Evolutionary conservation across 202 grass and related monocot genomes (phyloP).

Genomic region (Tripidium arundinaceum): DNA sequence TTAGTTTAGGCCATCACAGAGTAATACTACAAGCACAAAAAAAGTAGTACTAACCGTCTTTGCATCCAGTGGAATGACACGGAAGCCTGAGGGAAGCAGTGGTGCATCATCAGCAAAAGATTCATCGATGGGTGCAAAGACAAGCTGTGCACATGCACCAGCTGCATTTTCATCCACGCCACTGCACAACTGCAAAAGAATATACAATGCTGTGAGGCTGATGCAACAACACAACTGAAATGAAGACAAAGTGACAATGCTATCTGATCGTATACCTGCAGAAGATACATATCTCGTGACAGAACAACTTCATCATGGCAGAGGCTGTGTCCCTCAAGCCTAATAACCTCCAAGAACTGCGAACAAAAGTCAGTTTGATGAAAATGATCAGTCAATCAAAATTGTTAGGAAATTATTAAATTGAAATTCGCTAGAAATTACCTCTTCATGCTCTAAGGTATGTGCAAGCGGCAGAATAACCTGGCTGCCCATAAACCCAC

Average conservation of each 20-base stretch:
- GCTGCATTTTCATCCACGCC: conserved; percentile 83
- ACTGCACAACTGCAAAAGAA: conserved; percentile 67
- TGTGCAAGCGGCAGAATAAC: conserved; percentile 78
- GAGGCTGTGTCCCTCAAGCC: conserved; percentile 83
- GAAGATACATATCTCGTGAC: conserved; percentile 80
- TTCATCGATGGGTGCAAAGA: conserved; percentile 98
- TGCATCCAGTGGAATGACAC: conserved; percentile 77
- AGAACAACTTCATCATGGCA: conserved; percentile 84
- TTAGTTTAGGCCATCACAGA: neutral
- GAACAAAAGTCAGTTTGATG: conserved; percentile 20
- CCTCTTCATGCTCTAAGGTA: conserved; percentile 90
- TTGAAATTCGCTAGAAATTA: conserved; percentile 27
- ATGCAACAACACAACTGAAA: neutral
- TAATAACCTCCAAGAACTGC: conserved; percentile 90
- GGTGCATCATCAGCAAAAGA: conserved; percentile 87
- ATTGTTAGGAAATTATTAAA: neutral
- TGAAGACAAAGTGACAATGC: neutral
- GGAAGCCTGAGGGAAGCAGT: conserved; percentile 88
- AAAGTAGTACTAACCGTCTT: conserved; percentile 49
- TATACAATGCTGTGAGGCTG: neutral
- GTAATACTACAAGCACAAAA: neutral
- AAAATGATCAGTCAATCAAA: neutral
- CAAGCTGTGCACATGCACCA: conserved; percentile 84
- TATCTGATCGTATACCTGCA: conserved; percentile 52
- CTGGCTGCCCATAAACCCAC: conserved; percentile 74